These are phyloP conservation scores for Leucaena leucocephala DNA, from an alignment of 306 rosid genomes.

Conservation along the genomic window DNA sequence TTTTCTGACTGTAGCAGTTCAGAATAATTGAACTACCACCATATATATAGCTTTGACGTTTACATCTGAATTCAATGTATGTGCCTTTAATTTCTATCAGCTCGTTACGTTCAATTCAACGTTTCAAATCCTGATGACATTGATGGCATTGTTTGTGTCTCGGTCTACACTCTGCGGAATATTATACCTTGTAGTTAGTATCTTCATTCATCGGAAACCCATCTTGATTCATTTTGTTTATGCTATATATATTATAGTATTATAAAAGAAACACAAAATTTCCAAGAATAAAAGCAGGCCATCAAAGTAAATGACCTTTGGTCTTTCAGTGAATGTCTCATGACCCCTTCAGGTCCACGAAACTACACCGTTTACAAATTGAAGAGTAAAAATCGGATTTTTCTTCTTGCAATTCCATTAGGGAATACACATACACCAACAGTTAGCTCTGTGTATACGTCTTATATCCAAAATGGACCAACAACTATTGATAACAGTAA, in stretches of 20 bases:
- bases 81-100: conserved; percentile 1
- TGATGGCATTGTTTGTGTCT: conserved; percentile 10
- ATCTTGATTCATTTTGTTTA: neutral
- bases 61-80: conserved; percentile 25
- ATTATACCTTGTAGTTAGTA: conserved; percentile 11
- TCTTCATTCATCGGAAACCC: conserved; percentile 11
- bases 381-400: neutral
- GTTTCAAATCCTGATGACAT: conserved; percentile 6
- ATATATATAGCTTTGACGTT: neutral
- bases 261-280: too few relatives aligned
- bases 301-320: neutral
- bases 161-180: neutral
- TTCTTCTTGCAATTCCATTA: conserved; percentile 3
- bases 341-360: neutral
- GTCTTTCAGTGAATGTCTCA: neutral
- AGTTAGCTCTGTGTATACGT: neutral
- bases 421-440: neutral
- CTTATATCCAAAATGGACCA: conserved; percentile 23
- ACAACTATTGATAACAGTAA: conserved; percentile 13
- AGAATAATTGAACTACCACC: neutral
- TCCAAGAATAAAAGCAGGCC: neutral
- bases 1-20: conserved; percentile 1
- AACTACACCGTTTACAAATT: neutral
- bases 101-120: conserved; percentile 7
- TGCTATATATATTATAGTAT: neutral